Evolutionary conservation across 495 filamentous ascomycete genomes (phyloP), one percentile per base, ranked within the genome.

Genomic region (Penicillium arizonense): DNA sequence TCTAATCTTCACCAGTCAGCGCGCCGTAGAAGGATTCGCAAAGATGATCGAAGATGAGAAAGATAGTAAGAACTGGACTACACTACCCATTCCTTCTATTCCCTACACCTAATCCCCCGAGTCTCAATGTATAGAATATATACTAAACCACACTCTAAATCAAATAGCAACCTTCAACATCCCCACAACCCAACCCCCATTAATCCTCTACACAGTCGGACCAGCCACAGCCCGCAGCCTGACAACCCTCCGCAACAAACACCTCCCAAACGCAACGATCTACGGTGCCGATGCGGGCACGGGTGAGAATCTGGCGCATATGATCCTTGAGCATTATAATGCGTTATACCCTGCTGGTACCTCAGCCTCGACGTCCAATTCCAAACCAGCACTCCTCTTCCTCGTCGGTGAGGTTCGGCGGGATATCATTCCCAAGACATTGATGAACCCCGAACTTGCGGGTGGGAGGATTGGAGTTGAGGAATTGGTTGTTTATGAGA

Each of bases 1-100:
- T 1, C 64, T 97, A 44, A 88, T 97, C 42, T 95, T 98, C 67
- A 98, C 94, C 1, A 96, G 90, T 14, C 95, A 97, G 64, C 82
- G 95, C 16, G 89, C 94, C 5, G 94, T 96, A 10, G 94, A 97
- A 59, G 91, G 84, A 2, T 92, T 96, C 56, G 75, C 82, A 10
- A 64, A 76, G 28, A 74, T 92, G n/a, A 74, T 93, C n/a, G 69
- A 73, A 28, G 73, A 42, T 1, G 28, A 75, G 36, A 39, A 73
- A 20, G 65, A 60, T 12, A 49, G 71, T 75, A 59, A 30, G 65
- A 26, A 59, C 18, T 42, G 21, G 41, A 20, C 21, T 44, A 26
- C 18, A 36, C 11, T 38, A 37, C 9, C 38, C n/a, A n/a, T n/a
- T n/a, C n/a, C n/a, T n/a, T n/a, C n/a, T n/a, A n/a, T n/a, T n/a